Conservation (phyloP, 352 stramenopile species). For the Peronospora belbahrii region DNA sequence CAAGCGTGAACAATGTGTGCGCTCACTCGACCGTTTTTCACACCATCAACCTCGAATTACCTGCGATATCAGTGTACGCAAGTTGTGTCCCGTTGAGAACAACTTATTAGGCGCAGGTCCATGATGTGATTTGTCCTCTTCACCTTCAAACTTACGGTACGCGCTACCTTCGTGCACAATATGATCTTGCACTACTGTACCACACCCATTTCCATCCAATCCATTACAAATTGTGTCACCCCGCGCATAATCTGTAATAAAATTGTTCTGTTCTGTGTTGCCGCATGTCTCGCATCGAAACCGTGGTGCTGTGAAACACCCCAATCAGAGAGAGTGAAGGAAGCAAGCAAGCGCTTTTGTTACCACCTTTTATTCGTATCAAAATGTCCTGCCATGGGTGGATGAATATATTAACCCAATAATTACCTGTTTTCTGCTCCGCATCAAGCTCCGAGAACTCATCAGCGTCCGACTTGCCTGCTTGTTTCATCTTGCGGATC, state of each 20-base stretch:
- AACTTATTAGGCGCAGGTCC: slow-evolving; percentile 91
- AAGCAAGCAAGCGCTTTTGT: slow-evolving; percentile 2
- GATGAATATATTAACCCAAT: slow-evolving; percentile 4
- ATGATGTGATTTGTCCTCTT: slow-evolving; percentile 96
- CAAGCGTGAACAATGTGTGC: slow-evolving; percentile 14
- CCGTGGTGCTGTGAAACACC: slow-evolving; percentile 38
- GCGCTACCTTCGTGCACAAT: slow-evolving; percentile 94
- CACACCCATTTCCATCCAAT: slow-evolving; percentile 83
- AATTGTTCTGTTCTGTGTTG: slow-evolving; percentile 87
- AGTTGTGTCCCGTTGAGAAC: slow-evolving; percentile 92
- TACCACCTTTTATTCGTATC: slow-evolving; percentile 2
- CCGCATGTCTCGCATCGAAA: slow-evolving; percentile 83
- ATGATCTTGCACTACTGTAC: slow-evolving; percentile 91
- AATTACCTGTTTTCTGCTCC: slow-evolving; percentile 74
- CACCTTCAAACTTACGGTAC: slow-evolving; percentile 95
- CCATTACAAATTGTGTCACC: slow-evolving; percentile 86
- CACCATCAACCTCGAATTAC: slow-evolving; percentile 22
- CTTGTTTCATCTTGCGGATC: slow-evolving; percentile 87
- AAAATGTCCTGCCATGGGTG: background rate
- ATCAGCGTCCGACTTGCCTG: slow-evolving; percentile 82
- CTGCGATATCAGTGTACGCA: slow-evolving; percentile 91
- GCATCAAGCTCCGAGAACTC: slow-evolving; percentile 82
- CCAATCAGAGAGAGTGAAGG: background rate
- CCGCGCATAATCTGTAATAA: slow-evolving; percentile 84
- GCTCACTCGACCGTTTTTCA: slow-evolving; percentile 4